Evolutionary conservation across 441 rosid species (phyloP).

Genomic region (Populus hybrid): DNA sequence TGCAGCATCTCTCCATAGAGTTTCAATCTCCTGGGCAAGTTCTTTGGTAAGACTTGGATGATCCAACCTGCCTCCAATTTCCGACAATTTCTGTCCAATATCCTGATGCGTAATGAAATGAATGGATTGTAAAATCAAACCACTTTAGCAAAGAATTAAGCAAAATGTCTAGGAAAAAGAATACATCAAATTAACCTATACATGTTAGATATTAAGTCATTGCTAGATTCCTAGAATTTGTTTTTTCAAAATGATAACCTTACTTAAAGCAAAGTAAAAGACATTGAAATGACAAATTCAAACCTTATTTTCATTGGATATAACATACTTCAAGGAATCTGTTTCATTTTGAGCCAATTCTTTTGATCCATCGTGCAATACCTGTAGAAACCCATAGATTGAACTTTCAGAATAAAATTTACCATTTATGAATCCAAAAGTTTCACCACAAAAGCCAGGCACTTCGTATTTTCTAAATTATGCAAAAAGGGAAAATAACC

Average conservation of each 20-base stretch:
- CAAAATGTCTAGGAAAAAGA: neutral
- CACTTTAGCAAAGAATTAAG: neutral
- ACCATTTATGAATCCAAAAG: neutral
- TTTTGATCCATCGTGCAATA: constrained; percentile 89
- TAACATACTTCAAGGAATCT: constrained; percentile 54
- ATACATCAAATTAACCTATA: neutral
- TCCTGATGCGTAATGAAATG: constrained; percentile 42
- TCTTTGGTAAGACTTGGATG: constrained; percentile 72
- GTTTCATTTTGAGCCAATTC: constrained; percentile 82
- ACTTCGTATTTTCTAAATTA: constrained; percentile 26
- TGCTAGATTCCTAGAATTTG: neutral
- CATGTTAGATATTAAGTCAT: neutral
- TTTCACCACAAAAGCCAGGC: constrained; percentile 25
- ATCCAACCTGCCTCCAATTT: constrained; percentile 74
- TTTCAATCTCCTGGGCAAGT: constrained; percentile 70
- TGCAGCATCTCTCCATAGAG: constrained; percentile 89
- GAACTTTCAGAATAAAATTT: constrained; percentile 14
- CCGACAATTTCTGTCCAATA: constrained; percentile 74
- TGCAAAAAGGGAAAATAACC: constrained; percentile 52
- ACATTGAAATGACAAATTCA: constrained; percentile 19
- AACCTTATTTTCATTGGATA: constrained; percentile 78
- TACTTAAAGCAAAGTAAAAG: neutral
- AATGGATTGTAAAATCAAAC: neutral
- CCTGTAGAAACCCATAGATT: constrained; percentile 42
- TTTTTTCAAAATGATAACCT: neutral